phyloP scores from a whole-genome alignment of 148 eudicot species.

The Vaccinium darrowii region DNA sequence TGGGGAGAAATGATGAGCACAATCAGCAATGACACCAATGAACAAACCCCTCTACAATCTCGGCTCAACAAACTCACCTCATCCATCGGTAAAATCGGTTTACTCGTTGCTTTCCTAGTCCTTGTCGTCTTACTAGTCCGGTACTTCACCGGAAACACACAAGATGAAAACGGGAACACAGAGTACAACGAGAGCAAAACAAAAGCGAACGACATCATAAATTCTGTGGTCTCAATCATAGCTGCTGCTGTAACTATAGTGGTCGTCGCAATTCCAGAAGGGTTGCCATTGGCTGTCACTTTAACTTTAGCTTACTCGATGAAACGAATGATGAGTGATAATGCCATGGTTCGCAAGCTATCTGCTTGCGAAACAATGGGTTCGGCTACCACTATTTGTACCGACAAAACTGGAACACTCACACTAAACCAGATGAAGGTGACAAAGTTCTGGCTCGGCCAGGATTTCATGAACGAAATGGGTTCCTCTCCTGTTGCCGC shows the following conservation, averaged over 20 bases:
- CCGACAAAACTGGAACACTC: slow-evolving; percentile 13
- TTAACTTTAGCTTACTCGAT: slow-evolving; percentile 10
- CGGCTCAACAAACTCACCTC: slow-evolving; percentile 9
- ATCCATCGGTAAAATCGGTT: slow-evolving; percentile 7
- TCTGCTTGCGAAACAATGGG: slow-evolving; percentile 20
- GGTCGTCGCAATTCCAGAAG: neutral
- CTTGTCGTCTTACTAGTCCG: neutral
- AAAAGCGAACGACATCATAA: neutral
- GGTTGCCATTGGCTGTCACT: neutral
- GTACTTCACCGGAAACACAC: neutral
- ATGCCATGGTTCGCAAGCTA: slow-evolving; percentile 14
- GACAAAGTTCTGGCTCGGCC: neutral
- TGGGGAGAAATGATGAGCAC: slow-evolving; percentile 18
- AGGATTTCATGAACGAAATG: neutral
- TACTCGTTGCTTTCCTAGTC: neutral
- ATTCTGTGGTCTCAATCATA: neutral
- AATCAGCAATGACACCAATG: neutral
- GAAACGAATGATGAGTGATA: slow-evolving; percentile 19
- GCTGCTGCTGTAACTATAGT: neutral
- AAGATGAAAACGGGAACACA: neutral
- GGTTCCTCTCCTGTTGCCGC: neutral
- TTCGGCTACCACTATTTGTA: slow-evolving; percentile 9
- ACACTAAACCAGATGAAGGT: slow-evolving; percentile 17
- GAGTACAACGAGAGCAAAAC: neutral
- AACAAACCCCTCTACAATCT: slow-evolving; percentile 3